A percentile compares a stretch with the other conserved stretches of the same genome.
Conservation (phyloP, 2,329 filamentous ascomycete genomes). For the Balansia obtecta region DNA sequence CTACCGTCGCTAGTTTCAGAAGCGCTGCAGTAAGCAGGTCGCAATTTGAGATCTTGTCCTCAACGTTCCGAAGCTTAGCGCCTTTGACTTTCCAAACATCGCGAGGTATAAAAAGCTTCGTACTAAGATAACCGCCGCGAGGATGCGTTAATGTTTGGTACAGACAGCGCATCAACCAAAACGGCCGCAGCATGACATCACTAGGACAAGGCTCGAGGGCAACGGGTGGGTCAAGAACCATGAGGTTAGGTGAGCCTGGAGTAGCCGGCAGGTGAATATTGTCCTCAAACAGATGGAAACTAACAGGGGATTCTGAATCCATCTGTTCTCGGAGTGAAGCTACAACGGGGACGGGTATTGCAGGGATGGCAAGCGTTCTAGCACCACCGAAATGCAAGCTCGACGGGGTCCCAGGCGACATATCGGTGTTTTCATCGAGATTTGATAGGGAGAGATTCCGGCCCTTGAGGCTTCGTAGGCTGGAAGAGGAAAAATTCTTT, state of each 20-base stretch:
- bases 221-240: constrained; percentile 54
- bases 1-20: constrained; percentile 68
- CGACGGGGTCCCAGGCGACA: constrained; percentile 62
- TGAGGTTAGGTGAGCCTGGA: constrained; percentile 52
- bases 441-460: constrained; percentile 60
- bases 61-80: constrained; percentile 80
- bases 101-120: constrained; percentile 79
- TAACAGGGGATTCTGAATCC: constrained; percentile 48
- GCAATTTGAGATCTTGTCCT: constrained; percentile 89
- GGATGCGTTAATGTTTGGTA: constrained; percentile 89
- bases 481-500: constrained; percentile 61
- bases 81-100: constrained; percentile 92
- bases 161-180: constrained; percentile 93
- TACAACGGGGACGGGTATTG: constrained; percentile 55
- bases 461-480: constrained; percentile 57
- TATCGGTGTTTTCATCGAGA: constrained; percentile 48
- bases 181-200: constrained; percentile 80
- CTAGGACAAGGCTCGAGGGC: constrained; percentile 86
- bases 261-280: constrained; percentile 58
- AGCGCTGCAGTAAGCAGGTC: constrained; percentile 84
- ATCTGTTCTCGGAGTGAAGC: constrained; percentile 47
- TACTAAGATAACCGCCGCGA: constrained; percentile 82
- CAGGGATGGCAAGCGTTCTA: constrained; percentile 39
- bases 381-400: constrained; percentile 51
- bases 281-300: constrained; percentile 72